These are phyloP conservation scores for Sugiyamaella marilandica DNA, from an alignment of 805 yeast species.

Conservation along the genomic window DNA sequence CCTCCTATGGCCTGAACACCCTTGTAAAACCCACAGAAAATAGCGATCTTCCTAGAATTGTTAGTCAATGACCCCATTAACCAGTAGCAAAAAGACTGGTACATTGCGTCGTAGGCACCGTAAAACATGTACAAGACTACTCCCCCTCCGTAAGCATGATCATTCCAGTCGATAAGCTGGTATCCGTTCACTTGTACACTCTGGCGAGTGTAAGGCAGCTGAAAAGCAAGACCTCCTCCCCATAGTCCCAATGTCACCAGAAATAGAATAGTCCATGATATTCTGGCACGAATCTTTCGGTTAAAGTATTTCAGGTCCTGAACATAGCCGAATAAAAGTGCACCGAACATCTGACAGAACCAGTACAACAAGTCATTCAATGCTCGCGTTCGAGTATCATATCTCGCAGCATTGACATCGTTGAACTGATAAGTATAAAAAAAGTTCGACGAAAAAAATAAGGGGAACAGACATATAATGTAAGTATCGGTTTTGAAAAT, in stretches of 20 bases:
- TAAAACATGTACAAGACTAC: slow-evolving; percentile 57
- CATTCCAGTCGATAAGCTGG: slow-evolving; percentile 42
- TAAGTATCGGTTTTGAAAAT: slow-evolving; percentile 40
- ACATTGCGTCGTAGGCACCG: slow-evolving; percentile 54
- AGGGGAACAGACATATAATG: slow-evolving; percentile 51
- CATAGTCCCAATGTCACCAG: slow-evolving; percentile 41
- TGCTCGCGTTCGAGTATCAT: slow-evolving; percentile 57
- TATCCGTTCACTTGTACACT: slow-evolving; percentile 2
- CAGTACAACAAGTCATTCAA: slow-evolving; percentile 56
- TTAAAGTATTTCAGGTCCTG: slow-evolving; percentile 41
- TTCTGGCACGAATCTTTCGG: slow-evolving; percentile 43
- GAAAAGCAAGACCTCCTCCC: slow-evolving; percentile 31
- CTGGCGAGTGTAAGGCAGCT: slow-evolving; percentile 28
- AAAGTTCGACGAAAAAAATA: slow-evolving; percentile 60
- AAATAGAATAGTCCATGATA: slow-evolving; percentile 42
- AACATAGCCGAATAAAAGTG: slow-evolving; percentile 41
- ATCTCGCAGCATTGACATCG: slow-evolving; percentile 49
- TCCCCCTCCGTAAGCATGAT: slow-evolving; percentile 48
- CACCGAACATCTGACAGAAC: slow-evolving; percentile 56
- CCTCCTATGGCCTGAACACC: slow-evolving; percentile 60
- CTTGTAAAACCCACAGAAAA: slow-evolving; percentile 57
- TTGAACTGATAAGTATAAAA: slow-evolving; percentile 61
- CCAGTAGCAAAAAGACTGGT: slow-evolving; percentile 55
- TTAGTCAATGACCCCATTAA: slow-evolving; percentile 54
- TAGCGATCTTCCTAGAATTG: slow-evolving; percentile 48